Evolutionary conservation across 2,329 filamentous ascomycete species (phyloP).

Genomic region (Penicillium nordicum): DNA sequence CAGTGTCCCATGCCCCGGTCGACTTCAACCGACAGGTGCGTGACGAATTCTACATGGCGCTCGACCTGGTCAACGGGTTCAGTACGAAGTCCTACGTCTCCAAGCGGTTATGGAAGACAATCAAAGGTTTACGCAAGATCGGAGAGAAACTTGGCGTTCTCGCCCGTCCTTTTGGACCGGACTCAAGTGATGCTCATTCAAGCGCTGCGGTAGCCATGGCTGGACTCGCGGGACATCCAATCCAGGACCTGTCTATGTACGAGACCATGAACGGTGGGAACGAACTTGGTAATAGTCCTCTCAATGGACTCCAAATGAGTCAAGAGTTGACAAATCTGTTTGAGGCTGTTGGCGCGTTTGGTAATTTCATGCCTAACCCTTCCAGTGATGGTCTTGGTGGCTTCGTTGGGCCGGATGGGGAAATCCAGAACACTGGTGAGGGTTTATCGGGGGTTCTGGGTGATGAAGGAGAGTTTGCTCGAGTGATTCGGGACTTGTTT

Average conservation of each 20-base stretch:
- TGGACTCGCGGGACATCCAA: conserved; percentile 59
- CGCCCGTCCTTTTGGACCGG: conserved; percentile 35
- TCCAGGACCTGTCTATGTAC: conserved; percentile 56
- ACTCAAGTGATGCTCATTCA: conserved; percentile 55
- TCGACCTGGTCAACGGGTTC: conserved; percentile 61
- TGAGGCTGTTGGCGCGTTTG: conserved; percentile 58
- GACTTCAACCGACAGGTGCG: conserved; percentile 60
- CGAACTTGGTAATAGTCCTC: conserved; percentile 52
- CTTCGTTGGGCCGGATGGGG: conserved; percentile 38
- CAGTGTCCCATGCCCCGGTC: conserved; percentile 61
- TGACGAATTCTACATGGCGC: conserved; percentile 65
- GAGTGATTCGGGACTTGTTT: conserved; percentile 59
- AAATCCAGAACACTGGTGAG: conserved; percentile 44
- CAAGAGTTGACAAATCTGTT: conserved; percentile 62
- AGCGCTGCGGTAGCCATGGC: conserved; percentile 65
- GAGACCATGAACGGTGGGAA: conserved; percentile 34
- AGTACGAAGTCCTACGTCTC: conserved; percentile 60
- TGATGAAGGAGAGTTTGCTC: conserved; percentile 58
- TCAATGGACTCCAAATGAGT: conserved; percentile 58
- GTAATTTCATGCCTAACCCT: conserved; percentile 36
- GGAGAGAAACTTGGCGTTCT: conserved; percentile 59
- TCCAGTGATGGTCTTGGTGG: conserved; percentile 38
- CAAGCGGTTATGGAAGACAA: conserved; percentile 62
- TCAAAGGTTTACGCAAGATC: conserved; percentile 61
- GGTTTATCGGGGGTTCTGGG: conserved; percentile 47